phyloP scores from a whole-genome alignment of 1,139 yeast species.

The Pichia sp. region DNA sequence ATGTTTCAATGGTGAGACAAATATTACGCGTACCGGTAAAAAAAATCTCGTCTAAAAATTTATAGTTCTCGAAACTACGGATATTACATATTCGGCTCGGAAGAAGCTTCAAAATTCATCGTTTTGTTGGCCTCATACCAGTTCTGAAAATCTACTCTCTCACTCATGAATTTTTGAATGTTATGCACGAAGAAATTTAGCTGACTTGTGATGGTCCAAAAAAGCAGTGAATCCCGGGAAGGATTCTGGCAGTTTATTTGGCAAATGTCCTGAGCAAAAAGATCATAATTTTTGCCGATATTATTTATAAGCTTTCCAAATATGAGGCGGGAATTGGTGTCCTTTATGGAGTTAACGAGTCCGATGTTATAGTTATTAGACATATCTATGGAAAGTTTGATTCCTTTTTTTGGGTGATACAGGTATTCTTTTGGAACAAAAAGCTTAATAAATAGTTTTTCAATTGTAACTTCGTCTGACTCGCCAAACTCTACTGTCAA shows the following conservation, averaged over 20 bases:
- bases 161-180: slow-evolving; percentile 31
- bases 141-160: slow-evolving; percentile 25
- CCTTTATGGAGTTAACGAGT: slow-evolving; percentile 27
- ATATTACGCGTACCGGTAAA: slow-evolving; percentile 1
- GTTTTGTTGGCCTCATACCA: slow-evolving; percentile 25
- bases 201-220: slow-evolving; percentile 30
- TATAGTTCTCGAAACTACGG: background rate
- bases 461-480: slow-evolving; percentile 25
- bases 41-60: background rate
- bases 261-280: slow-evolving; percentile 23
- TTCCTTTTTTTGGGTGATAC: slow-evolving; percentile 37
- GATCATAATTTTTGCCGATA: slow-evolving; percentile 28
- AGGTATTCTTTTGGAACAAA: slow-evolving; percentile 31
- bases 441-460: slow-evolving; percentile 27
- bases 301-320: slow-evolving; percentile 31
- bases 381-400: slow-evolving; percentile 34
- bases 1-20: background rate
- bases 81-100: background rate
- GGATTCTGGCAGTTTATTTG: slow-evolving; percentile 11
- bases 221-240: background rate
- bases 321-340: slow-evolving; percentile 26
- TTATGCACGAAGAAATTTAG: slow-evolving; percentile 30
- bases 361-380: slow-evolving; percentile 25
- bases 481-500: slow-evolving; percentile 30
- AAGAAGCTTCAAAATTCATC: slow-evolving; percentile 13